A percentile compares a stretch with the other conserved stretches of the same genome.
phyloP scores from a whole-genome alignment of 2,329 filamentous ascomycete genomes.

The Fusarium coffeatum region DNA sequence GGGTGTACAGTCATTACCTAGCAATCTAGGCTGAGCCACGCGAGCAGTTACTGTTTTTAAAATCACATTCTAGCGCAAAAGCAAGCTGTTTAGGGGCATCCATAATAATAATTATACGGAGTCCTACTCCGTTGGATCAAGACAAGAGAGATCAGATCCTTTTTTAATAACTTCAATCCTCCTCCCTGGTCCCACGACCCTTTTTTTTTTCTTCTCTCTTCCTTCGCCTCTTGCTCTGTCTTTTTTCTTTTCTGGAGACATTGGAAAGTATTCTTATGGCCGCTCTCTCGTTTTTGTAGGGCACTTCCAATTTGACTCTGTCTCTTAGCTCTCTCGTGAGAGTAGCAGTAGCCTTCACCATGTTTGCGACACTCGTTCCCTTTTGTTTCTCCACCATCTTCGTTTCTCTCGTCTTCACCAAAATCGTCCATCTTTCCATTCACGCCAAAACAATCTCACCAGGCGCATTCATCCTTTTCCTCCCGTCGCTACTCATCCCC shows the following conservation, averaged over 20 bases:
- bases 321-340: neutral
- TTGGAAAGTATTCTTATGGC: neutral
- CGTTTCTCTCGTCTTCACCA: slow-evolving; percentile 47
- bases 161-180: slow-evolving; percentile 3
- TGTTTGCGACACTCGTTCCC: slow-evolving; percentile 42
- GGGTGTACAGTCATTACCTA: neutral
- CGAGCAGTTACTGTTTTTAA: slow-evolving; percentile 44
- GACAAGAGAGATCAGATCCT: neutral
- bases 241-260: neutral
- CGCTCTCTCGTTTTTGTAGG: neutral
- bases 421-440: slow-evolving; percentile 47
- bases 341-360: slow-evolving; percentile 13
- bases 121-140: neutral
- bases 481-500: slow-evolving; percentile 47
- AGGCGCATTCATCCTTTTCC: slow-evolving; percentile 43
- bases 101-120: slow-evolving; percentile 10
- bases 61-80: slow-evolving; percentile 6
- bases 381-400: slow-evolving; percentile 48
- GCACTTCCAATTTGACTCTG: neutral
- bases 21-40: slow-evolving; percentile 21
- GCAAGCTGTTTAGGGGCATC: slow-evolving; percentile 12
- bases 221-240: neutral
- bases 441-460: slow-evolving; percentile 45
- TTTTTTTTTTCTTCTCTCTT: slow-evolving; percentile 6
- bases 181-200: slow-evolving; percentile 3